Evolutionary conservation across 306 rosid genomes (phyloP), one percentile per base, ranked within the genome.

Genomic region (Datisca glomerata): DNA sequence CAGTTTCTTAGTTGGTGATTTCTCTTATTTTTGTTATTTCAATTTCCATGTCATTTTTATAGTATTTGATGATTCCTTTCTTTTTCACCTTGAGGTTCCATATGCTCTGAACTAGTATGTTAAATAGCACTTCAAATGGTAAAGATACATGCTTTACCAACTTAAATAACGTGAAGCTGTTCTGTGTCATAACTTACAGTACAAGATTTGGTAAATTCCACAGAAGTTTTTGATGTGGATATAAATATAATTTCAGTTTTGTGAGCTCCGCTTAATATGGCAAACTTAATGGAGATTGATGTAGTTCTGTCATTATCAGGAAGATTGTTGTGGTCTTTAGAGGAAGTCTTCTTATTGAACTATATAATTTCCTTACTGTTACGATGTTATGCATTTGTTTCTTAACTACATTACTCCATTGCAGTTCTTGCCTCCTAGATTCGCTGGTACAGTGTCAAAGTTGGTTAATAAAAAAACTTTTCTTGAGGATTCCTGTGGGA

Each of bases 371-470:
- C 4, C 23, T 38, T 29, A 19, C 5, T 21, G 7, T 24, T 27
- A 47, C 29, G 32, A 40, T 41, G 60, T 47, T 47, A 24, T 21
- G 32, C 28, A 6, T 20, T 14, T 41, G 16, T 12, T 41, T 37
- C 43, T 24, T 67, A 18, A 31, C 13, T 33, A 18, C 57, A 4
- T 29, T 45, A n/a, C 21, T 56, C 19, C 21, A 31, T 35, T 51
- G 68, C 81, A 85, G 93, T 54, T 41, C 45, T 55, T 85, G 37
- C 95, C 95, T 47, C 74, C 87, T 18, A 68, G 48, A 18, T 72
- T 85, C 47, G 55, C 64, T 45, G 32, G 36, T 16, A 56, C 36
- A 6, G 42, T 69, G 47, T 42, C 74, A 15, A 7, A 20, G 47
- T 49, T 71, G 73, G 56, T 67, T 36, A 19, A 43, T 54, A 13